phyloP scores from a whole-genome alignment of 2,329 filamentous ascomycete genomes.

The Neonectria hederae region DNA sequence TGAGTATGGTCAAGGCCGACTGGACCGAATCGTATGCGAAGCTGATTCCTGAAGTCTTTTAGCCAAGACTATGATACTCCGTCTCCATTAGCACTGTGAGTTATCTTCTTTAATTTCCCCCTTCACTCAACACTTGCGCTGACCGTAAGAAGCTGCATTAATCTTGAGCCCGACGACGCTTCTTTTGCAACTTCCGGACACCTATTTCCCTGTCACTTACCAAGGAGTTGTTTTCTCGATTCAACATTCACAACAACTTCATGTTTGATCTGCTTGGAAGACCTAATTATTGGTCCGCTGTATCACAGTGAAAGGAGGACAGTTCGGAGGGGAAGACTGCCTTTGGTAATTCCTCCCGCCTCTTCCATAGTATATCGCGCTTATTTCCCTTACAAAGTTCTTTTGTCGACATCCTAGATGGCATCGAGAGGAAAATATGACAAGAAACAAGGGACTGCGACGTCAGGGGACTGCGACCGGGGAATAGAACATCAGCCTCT shows the following conservation, averaged over 20 bases:
- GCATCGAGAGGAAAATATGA: neutral
- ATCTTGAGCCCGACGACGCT: constrained; percentile 3
- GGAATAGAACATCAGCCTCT: constrained; percentile 2
- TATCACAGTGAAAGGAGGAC: constrained; percentile 7
- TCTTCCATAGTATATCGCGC: neutral
- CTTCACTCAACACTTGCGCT: neutral
- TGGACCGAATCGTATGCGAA: neutral
- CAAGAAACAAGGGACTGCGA: neutral
- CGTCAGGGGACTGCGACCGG: neutral
- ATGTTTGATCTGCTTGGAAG: constrained; percentile 6
- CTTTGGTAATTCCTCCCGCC: neutral
- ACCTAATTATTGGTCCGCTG: constrained; percentile 2
- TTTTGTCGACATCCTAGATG: constrained; percentile 3
- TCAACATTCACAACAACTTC: neutral
- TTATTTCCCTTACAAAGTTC: neutral
- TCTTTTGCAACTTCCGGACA: neutral
- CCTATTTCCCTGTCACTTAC: neutral
- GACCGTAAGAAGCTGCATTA: neutral
- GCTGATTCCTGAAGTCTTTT: neutral
- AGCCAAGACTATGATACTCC: neutral
- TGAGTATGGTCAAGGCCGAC: neutral
- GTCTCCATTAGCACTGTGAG: neutral
- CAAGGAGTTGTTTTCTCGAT: neutral
- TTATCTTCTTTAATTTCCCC: neutral
- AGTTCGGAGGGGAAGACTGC: neutral